phyloP scores from a whole-genome alignment of 805 yeast genomes.

The Saturnispora dispora region DNA sequence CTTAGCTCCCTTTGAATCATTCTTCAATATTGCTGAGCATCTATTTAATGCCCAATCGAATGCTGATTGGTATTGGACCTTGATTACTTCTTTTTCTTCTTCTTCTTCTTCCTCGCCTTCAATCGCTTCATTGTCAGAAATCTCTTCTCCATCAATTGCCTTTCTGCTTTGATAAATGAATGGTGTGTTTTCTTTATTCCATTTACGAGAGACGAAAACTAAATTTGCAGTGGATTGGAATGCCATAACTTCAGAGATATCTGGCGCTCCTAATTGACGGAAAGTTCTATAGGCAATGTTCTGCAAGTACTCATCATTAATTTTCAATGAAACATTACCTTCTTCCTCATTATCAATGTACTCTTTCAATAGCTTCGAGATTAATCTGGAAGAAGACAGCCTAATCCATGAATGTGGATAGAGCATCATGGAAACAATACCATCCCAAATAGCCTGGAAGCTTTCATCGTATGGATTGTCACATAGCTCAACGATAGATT shows the following conservation, averaged over 20 bases:
- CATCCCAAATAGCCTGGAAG: constrained; percentile 42
- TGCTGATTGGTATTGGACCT: constrained; percentile 27
- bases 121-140: constrained; percentile 12
- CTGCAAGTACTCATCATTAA: constrained; percentile 41
- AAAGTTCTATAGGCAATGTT: constrained; percentile 56
- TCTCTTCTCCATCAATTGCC: constrained; percentile 4
- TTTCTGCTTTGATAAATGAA: constrained; percentile 22
- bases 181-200: constrained; percentile 42
- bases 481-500: constrained; percentile 11
- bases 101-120: constrained; percentile 17
- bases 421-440: constrained; percentile 46
- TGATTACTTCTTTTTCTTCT: constrained; percentile 15
- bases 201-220: constrained; percentile 47
- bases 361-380: constrained; percentile 41
- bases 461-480: constrained; percentile 32
- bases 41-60: constrained; percentile 57
- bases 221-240: constrained; percentile 58
- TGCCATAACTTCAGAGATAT: constrained; percentile 53
- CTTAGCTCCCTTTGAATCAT: constrained; percentile 45
- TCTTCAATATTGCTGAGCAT: constrained; percentile 53
- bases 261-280: constrained; percentile 78
- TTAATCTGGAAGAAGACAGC: constrained; percentile 49
- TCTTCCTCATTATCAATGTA: constrained; percentile 13
- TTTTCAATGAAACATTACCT: constrained; percentile 25
- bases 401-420: constrained; percentile 94